These are phyloP conservation scores for Apiotrichum porosum DNA, from an alignment of 1,284 basidiomycete genomes.

Conservation along the genomic window DNA sequence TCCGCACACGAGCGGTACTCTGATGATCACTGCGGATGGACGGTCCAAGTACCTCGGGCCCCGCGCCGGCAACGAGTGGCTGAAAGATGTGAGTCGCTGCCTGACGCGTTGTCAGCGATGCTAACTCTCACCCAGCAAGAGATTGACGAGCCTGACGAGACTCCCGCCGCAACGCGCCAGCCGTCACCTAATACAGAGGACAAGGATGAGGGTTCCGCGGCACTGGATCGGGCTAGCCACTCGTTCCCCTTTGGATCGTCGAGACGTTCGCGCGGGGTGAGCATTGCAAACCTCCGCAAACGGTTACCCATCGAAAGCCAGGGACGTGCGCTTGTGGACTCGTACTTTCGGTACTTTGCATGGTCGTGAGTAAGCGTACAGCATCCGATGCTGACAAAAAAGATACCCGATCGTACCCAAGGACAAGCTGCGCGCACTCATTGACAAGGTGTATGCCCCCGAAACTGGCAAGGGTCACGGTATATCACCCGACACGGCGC, in stretches of 20 bases:
- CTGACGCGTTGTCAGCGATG: background rate
- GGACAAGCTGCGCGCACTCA: conserved; percentile 19
- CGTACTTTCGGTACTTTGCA: conserved; percentile 28
- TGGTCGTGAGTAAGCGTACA: conserved; percentile 25
- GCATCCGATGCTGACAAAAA: background rate
- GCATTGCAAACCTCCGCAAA: conserved; percentile 8
- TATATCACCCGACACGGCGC: background rate
- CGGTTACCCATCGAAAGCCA: conserved; percentile 23
- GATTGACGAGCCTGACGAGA: conserved; percentile 4
- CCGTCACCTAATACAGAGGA: no score
- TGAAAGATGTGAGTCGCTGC: conserved; percentile 24
- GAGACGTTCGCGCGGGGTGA: background rate
- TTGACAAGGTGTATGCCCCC: conserved; percentile 23
- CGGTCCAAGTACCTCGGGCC: conserved; percentile 30
- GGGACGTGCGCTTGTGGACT: conserved; percentile 22
- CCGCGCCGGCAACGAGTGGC: conserved; percentile 31
- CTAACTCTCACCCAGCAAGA: conserved; percentile 18
- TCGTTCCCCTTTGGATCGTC: conserved; percentile 10
- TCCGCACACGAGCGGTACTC: no score
- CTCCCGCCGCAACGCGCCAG: background rate
- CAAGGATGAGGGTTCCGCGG: background rate
- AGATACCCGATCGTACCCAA: conserved; percentile 20
- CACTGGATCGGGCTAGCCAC: no score
- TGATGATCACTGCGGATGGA: conserved; percentile 24
- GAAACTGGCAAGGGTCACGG: no score